Evolutionary conservation across 257 asterid species (phyloP), one percentile per base, ranked within the genome.

Genomic region (Przewalskia tangutica): DNA sequence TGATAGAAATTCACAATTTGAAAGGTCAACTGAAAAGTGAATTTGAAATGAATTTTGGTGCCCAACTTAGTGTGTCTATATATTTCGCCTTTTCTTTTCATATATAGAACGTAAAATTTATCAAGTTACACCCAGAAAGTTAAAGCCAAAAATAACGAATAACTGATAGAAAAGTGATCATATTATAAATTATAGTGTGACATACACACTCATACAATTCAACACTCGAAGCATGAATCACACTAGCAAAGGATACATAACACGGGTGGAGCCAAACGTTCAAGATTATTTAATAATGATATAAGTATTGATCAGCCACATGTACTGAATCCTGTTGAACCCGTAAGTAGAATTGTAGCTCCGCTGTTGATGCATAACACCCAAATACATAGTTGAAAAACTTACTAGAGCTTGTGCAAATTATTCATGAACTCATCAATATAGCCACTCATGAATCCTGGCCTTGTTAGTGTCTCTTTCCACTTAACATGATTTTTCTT

Each of bases 401-500:
- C 51, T 63, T 17, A 27, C 66, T 81, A 89, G 9, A 94, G 89
- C 46, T 85, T 81, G 70, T 88, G 78, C 88, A 93, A 42, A 78
- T 88, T 86, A 3, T 87, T 80, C 6, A 90, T 86, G 82, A 95
- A 93, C 51, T 59, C 79, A 32, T 93, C 93, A 5, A 89, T 76
- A 34, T 89, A 95, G 77, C 83, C 82, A 18, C 83, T 89, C 90
- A 86, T 86, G 75, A 82, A 95, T 11, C 87, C 89, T 0, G 86
- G 84, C 12, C 64, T 78, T 2, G 81, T 48, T 51, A 93, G 65
- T 32, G 80, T 84, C 51, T 88, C 83, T 88, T 81, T 92, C 97
- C 95, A 95, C 77, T 79, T 84, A 0, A 79, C 85, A 81, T 93
- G 97, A 51, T 95, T 95, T 80, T 17, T 11, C 86, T 75, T 89